Percentiles rank a stretch among this genome's conserved stretches.
Evolutionary conservation across 2,329 filamentous ascomycete species (phyloP).

Genomic region (Pseudogymnoascus sp.): DNA sequence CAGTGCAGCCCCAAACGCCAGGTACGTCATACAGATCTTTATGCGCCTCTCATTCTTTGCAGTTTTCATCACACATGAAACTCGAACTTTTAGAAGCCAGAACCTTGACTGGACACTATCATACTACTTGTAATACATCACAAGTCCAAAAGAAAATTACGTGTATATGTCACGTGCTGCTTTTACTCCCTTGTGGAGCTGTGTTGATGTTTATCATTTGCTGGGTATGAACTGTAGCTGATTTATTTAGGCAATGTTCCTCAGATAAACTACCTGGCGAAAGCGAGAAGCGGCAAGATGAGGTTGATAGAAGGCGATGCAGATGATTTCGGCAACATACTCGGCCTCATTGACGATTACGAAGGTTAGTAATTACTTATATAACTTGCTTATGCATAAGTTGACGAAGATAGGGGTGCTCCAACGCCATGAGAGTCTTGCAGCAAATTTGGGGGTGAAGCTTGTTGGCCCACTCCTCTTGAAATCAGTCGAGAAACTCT

Average conservation of each 20-base stretch:
- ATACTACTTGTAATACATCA: slow-evolving; percentile 3
- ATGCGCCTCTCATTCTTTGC: not conserved
- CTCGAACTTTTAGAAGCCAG: not conserved
- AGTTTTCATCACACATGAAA: not conserved
- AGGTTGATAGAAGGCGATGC: slow-evolving; percentile 45
- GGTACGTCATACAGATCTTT: not conserved
- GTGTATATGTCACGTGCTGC: not conserved
- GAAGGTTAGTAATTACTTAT: slow-evolving; percentile 43
- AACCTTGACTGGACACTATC: not conserved
- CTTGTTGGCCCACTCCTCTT: slow-evolving; percentile 75
- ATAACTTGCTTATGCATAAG: not conserved
- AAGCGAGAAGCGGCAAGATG: slow-evolving; percentile 37
- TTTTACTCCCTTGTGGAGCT: not conserved
- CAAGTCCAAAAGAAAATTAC: not conserved
- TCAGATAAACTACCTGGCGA: slow-evolving; percentile 48
- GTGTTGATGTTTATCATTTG: not conserved
- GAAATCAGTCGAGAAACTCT: slow-evolving; percentile 77
- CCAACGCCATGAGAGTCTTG: slow-evolving; percentile 78
- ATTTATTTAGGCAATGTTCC: slow-evolving; percentile 23
- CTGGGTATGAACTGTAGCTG: not conserved
- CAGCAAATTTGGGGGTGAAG: slow-evolving; percentile 75
- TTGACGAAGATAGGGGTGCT: slow-evolving; percentile 51
- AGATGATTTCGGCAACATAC: slow-evolving; percentile 65
- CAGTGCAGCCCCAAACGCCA: not conserved
- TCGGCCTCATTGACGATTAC: slow-evolving; percentile 69